These are phyloP conservation scores for Sporormia fimetaria DNA, from an alignment of 495 filamentous ascomycete species.

Conservation along the genomic window DNA sequence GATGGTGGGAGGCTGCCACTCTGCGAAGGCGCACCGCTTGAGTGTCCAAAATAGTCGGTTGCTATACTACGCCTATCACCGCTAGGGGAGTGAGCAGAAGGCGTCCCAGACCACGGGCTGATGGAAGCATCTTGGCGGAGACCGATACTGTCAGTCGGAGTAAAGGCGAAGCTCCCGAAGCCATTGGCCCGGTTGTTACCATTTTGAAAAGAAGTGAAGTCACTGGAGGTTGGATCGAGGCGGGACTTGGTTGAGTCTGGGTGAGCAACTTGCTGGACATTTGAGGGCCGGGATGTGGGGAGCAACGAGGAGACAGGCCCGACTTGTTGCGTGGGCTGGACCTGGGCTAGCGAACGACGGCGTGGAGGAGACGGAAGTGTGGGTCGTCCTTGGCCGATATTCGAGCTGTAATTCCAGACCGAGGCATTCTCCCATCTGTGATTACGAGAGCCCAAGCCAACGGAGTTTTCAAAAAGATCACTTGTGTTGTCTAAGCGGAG, in stretches of 20 bases:
- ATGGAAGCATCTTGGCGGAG: conserved; percentile 9
- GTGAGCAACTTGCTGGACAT: no score
- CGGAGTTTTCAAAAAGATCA: no score
- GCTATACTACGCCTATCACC: conserved; percentile 27
- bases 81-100: conserved; percentile 28
- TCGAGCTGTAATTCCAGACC: no score
- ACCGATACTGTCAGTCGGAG: conserved; percentile 3
- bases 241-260: conserved; percentile 13
- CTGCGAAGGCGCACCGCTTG: conserved; percentile 30
- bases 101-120: conserved; percentile 22
- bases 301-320: no score
- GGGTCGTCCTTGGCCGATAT: no score
- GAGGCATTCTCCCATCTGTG: no score
- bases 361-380: no score
- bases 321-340: no score
- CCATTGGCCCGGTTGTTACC: conserved; percentile 10
- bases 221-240: conserved; percentile 18
- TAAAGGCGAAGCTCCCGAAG: conserved; percentile 15
- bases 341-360: no score
- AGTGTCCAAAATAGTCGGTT: conserved; percentile 26
- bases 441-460: no score
- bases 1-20: conserved; percentile 36
- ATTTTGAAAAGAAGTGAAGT: conserved; percentile 16
- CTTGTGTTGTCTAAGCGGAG: no score
- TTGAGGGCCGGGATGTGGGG: no score